Base-by-base conservation (phyloP, 495 filamentous ascomycete genomes). In the Talaromyces wortmannii region DNA sequence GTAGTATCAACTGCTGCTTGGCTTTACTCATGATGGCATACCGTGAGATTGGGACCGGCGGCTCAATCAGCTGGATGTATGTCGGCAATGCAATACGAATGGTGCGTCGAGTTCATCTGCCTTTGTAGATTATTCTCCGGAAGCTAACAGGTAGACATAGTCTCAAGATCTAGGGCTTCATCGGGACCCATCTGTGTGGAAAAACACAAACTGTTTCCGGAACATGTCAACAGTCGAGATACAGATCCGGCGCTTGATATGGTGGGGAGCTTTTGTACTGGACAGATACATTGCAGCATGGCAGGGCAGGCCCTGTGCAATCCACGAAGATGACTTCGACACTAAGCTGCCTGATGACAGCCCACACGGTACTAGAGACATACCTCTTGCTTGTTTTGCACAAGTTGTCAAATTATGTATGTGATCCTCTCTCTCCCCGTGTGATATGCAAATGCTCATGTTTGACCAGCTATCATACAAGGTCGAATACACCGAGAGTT, bases 1-100 rank as follows among this genome's bases (percentile, higher is more conserved):
- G 46, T 48, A 48, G 46, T n/a, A 48, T 48, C 17, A 48, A 48
- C 12, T 48, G 46, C 46, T 48, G 46, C 31, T 48, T 48, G 10
- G 46, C 46, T 23, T 31, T 48, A 18, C 29, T 48, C 10, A 48
- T 48, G 46, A 48, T 48, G 46, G 46, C 46, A 11, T 48, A 48
- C 31, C 18, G 46, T 3, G 46, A 48, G 6, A 48, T 48, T 10
- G 46, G 46, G 23, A 48, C 46, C 18, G 46, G 46, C n/a, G 46
- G 46, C 5, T 48, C 46, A 30, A 48, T 48, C 10, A 48, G 46
- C 10, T 48, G 46, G 46, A 48, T 48, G 46, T 48, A 48, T n/a
- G 46, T 48, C 7, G 46, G 46, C n/a, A 48, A 48, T 0, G 46
- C 46, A 31, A 30, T 48, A 13, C 23, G 46, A 11, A 48, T 48